These are phyloP conservation scores for Ambrosiella beaveri DNA, from an alignment of 2,329 filamentous ascomycete species.

Conservation along the genomic window DNA sequence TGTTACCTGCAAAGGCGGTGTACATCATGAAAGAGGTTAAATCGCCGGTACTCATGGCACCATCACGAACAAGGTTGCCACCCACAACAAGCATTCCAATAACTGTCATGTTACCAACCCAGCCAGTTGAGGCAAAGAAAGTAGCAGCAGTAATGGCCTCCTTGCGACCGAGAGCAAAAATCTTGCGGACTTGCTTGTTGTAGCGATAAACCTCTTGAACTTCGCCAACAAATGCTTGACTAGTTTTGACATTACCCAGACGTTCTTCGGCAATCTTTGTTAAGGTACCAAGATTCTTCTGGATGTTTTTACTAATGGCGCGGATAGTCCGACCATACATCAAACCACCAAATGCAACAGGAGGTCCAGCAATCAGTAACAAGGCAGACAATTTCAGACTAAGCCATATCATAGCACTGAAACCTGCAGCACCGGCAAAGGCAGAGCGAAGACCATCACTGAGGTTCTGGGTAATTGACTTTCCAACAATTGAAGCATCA, in stretches of 20 bases:
- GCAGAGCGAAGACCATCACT: constrained; percentile 86
- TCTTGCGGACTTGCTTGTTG: constrained; percentile 78
- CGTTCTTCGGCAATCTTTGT: constrained; percentile 97
- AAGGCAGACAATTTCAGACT: constrained; percentile 80
- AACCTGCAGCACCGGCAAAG: constrained; percentile 78
- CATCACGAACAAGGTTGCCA: constrained; percentile 73
- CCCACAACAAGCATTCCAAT: constrained; percentile 79
- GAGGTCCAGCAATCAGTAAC: constrained; percentile 72
- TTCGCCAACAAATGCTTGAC: constrained; percentile 89
- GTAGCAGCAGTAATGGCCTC: constrained; percentile 80
- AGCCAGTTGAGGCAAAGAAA: constrained; percentile 75
- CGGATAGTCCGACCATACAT: constrained; percentile 81
- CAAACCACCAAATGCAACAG: constrained; percentile 77
- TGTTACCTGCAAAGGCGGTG: constrained; percentile 69
- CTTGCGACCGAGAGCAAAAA: constrained; percentile 72
- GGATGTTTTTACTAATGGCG: constrained; percentile 78
- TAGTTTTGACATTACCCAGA: constrained; percentile 91
- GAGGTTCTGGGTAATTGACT: constrained; percentile 94
- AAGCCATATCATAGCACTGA: constrained; percentile 89
- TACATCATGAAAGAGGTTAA: constrained; percentile 98
- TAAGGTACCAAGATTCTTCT: constrained; percentile 79
- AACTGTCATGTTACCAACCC: constrained; percentile 94
- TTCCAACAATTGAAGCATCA: constrained; percentile 94
- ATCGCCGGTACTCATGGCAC: constrained; percentile 77
- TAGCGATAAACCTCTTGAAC: constrained; percentile 80